These are phyloP conservation scores for Pseudopyrenochaeta lycopersici DNA, from an alignment of 2,329 filamentous ascomycete species.

Conservation along the genomic window DNA sequence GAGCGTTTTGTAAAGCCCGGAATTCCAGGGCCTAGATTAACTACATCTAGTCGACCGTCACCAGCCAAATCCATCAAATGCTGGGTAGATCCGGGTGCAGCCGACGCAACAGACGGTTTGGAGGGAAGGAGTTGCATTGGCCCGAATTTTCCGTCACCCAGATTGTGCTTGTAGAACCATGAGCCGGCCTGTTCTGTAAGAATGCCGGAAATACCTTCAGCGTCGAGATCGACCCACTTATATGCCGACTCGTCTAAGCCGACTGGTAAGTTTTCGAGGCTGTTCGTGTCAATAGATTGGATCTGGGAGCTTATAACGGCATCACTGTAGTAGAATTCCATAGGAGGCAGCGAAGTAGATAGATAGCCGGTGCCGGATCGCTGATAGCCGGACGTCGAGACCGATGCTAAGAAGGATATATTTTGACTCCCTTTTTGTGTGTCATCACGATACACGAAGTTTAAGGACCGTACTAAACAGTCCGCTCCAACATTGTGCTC, in stretches of 20 bases:
- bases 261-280: not conserved
- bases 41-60: conserved; percentile 5
- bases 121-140: not conserved
- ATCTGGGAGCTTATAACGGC: not conserved
- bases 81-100: not conserved
- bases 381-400: not conserved
- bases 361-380: not conserved
- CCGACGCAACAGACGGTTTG: not conserved
- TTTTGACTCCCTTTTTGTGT: not conserved
- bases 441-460: not conserved
- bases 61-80: conserved; percentile 6
- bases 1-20: not conserved
- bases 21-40: not conserved
- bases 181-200: conserved; percentile 7
- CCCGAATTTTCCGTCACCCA: not conserved
- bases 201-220: conserved; percentile 29
- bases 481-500: not conserved
- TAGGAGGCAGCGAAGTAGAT: conserved; percentile 5
- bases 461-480: not conserved
- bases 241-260: conserved; percentile 9
- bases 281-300: not conserved
- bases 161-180: conserved; percentile 25
- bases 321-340: conserved; percentile 5
- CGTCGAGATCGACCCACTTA: conserved; percentile 34
- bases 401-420: not conserved